Percentiles rank a stretch among this genome's conserved stretches.
These are phyloP conservation scores for Cerioporus squamosus DNA, from an alignment of 1,284 basidiomycete genomes.

Conservation along the genomic window DNA sequence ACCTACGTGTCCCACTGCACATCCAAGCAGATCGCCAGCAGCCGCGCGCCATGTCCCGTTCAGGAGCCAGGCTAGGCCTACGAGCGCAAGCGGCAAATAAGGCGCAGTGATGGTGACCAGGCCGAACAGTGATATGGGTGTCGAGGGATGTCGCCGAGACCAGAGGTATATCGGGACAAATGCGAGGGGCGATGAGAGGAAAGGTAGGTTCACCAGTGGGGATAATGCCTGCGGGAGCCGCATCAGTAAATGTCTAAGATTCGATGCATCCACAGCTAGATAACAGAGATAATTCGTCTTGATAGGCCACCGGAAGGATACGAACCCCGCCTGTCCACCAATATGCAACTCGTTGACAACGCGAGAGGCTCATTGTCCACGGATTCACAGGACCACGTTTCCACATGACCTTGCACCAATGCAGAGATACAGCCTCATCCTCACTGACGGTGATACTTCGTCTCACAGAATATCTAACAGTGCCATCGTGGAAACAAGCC, in stretches of 20 bases:
- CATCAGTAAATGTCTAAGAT: not conserved
- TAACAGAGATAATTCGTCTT: not conserved
- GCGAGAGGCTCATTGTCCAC: too few species aligned
- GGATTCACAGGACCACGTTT: too few species aligned
- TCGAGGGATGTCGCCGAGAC: conserved; percentile 92
- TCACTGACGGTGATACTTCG: too few species aligned
- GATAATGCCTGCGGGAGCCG: conserved; percentile 64
- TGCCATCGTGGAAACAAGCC: too few species aligned
- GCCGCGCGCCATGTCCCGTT: conserved; percentile 88
- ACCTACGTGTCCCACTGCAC: conserved; percentile 87
- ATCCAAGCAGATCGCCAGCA: conserved; percentile 85
- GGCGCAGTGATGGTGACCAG: conserved; percentile 94
- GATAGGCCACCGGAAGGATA: too few species aligned
- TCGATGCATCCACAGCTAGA: not conserved
- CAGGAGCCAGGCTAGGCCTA: conserved; percentile 89
- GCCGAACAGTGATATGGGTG: conserved; percentile 95
- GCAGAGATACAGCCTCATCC: too few species aligned
- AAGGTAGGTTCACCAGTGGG: conserved; percentile 88
- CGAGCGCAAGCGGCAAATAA: conserved; percentile 91
- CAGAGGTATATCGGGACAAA: conserved; percentile 97
- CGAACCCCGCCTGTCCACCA: too few species aligned
- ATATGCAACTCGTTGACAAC: too few species aligned
- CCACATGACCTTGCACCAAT: too few species aligned
- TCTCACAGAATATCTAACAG: too few species aligned
- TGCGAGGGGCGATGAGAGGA: conserved; percentile 86